Conservation (phyloP, 2,329 filamentous ascomycete genomes). For the Ophidiomyces ophidiicola region DNA sequence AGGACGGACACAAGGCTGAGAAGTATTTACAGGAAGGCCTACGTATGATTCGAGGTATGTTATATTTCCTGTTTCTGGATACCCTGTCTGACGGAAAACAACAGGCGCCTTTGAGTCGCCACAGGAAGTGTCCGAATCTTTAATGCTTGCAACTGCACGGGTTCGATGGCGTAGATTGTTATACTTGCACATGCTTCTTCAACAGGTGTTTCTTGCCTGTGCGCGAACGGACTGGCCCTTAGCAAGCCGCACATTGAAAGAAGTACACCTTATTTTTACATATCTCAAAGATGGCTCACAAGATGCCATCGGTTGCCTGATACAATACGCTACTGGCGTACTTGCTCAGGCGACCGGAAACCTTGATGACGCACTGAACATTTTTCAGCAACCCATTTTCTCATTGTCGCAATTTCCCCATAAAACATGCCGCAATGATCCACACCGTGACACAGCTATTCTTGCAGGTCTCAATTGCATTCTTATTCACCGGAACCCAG, state of each 20-base stretch:
- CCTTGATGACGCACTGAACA: conserved; percentile 52
- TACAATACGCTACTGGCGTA: conserved; percentile 61
- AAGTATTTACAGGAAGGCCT: conserved; percentile 48
- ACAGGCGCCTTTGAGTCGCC: conserved; percentile 28
- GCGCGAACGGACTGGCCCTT: conserved; percentile 58
- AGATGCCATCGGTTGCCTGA: conserved; percentile 40
- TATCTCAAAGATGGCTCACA: conserved; percentile 31
- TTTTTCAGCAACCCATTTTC: conserved; percentile 54
- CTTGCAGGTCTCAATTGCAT: conserved; percentile 53
- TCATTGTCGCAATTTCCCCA: conserved; percentile 34
- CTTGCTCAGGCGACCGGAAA: conserved; percentile 67
- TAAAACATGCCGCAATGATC: conserved; percentile 35
- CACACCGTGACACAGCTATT: conserved; percentile 52
- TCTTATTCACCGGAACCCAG: conserved; percentile 57
- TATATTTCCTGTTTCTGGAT: conserved; percentile 11
- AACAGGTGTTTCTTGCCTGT: conserved; percentile 57
- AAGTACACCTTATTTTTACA: conserved; percentile 40
- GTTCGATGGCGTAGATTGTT: conserved; percentile 54
- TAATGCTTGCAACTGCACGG: conserved; percentile 47
- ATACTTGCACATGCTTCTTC: conserved; percentile 57
- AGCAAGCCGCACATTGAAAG: conserved; percentile 47
- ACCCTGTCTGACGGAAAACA: conserved; percentile 1
- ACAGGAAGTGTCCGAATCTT: conserved; percentile 38
- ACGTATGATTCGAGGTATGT: conserved; percentile 37
- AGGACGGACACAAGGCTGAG: conserved; percentile 43